Evolutionary conservation across 768 basidiomycete species (phyloP).

Genomic region (Boletus pseudo-olivaceus): DNA sequence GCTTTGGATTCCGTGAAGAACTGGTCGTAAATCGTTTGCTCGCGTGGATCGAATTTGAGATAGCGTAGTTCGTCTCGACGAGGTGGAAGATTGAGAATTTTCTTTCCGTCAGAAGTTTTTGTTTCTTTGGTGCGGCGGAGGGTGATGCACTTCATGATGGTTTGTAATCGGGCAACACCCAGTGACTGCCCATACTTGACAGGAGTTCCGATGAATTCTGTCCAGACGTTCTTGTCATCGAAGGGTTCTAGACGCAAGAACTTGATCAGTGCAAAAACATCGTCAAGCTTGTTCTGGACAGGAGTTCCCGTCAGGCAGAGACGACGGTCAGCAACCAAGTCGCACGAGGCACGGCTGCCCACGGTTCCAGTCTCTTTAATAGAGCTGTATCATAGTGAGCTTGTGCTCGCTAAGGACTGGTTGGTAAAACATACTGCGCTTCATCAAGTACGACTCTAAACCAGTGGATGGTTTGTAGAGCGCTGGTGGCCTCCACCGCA

Average conservation of each 20-base stretch:
- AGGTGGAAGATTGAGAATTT: conserved; percentile 83
- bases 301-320: conserved; percentile 97
- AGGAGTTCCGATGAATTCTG: conserved; percentile 86
- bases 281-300: conserved; percentile 98
- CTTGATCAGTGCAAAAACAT: conserved; percentile 95
- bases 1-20: conserved; percentile 90
- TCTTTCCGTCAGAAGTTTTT: conserved; percentile 73
- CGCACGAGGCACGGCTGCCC: conserved; percentile 92
- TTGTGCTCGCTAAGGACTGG: background rate
- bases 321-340: conserved; percentile 88
- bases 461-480: conserved; percentile 94
- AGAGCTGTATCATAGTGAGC: conserved; percentile 49
- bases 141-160: conserved; percentile 95
- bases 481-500: conserved; percentile 57
- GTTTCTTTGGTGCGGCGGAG: conserved; percentile 95
- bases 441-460: conserved; percentile 92
- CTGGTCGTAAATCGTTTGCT: conserved; percentile 81
- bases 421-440: conserved; percentile 73
- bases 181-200: conserved; percentile 89
- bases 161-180: conserved; percentile 90
- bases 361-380: conserved; percentile 97
- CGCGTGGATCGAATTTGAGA: conserved; percentile 79
- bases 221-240: conserved; percentile 92
- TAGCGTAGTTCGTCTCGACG: conserved; percentile 85
- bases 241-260: conserved; percentile 90